Conservation (phyloP, 192 early-diverging fungal species). For the Linnemannia zychae region DNA sequence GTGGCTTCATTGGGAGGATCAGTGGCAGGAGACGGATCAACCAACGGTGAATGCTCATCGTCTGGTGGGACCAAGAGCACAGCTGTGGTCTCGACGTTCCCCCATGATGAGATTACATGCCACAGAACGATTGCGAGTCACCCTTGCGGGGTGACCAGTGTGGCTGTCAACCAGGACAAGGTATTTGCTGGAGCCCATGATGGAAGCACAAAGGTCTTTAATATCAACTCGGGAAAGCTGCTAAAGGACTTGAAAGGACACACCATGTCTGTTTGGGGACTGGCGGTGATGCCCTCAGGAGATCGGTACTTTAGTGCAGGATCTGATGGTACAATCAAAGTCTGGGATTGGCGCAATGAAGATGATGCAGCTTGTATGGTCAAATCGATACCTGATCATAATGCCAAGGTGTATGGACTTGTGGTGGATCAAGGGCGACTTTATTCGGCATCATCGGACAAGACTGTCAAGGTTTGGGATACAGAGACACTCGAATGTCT, state of each 20-base stretch:
- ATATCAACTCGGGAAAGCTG: conserved; percentile 64
- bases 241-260: conserved; percentile 60
- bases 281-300: conserved; percentile 58
- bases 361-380: conserved; percentile 36
- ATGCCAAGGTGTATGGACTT: conserved; percentile 67
- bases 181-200: conserved; percentile 72
- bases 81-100: conserved; percentile 57
- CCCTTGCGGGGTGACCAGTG: conserved; percentile 67
- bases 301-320: conserved; percentile 67
- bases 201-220: conserved; percentile 68
- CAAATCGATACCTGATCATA: conserved; percentile 58
- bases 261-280: conserved; percentile 69
- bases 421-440: conserved; percentile 58
- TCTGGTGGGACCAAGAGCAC: conserved; percentile 30
- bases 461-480: conserved; percentile 70
- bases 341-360: conserved; percentile 58
- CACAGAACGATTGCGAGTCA: conserved; percentile 66
- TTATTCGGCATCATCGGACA: conserved; percentile 67
- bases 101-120: conserved; percentile 67
- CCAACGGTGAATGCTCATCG: neutral
- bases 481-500: conserved; percentile 59
- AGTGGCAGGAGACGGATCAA: neutral
- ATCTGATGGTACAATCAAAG: conserved; percentile 70
- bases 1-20: neutral
- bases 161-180: conserved; percentile 60